A percentile compares a stretch with the other conserved stretches of the same genome.
phyloP scores from a whole-genome alignment of 345 rosid species.

The Pugionium cornutum region DNA sequence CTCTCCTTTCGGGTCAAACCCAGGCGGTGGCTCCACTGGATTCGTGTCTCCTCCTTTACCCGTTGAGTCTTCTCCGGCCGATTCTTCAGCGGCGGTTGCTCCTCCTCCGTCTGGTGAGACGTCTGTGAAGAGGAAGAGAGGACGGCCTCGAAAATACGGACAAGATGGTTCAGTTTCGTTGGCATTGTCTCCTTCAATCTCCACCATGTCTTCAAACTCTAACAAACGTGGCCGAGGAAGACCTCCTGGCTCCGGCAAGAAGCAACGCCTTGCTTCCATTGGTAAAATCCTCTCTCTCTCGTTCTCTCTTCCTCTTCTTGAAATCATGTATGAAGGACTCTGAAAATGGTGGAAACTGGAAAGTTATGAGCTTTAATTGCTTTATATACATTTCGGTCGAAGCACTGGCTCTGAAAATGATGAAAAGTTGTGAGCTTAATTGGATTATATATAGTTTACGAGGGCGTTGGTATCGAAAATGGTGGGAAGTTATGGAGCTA shows the following conservation, averaged over 20 bases:
- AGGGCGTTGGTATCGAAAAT: conserved; percentile 12
- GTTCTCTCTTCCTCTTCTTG: not conserved
- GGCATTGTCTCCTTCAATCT: conserved; percentile 65
- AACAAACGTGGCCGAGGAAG: conserved; percentile 93
- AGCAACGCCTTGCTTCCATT: conserved; percentile 63
- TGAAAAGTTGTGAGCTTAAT: conserved; percentile 1
- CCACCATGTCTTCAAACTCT: conserved; percentile 47
- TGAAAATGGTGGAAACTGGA: not conserved
- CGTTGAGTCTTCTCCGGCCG: conserved; percentile 54
- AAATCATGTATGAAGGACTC: not conserved
- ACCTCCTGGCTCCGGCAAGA: conserved; percentile 88
- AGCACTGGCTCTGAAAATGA: not conserved
- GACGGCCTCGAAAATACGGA: conserved; percentile 89
- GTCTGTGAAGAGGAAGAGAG: conserved; percentile 76
- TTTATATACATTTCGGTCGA: conserved; percentile 7
- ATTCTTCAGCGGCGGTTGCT: conserved; percentile 48
- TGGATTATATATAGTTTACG: conserved; percentile 8
- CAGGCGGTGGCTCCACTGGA: conserved; percentile 22
- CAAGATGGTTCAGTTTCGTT: conserved; percentile 75
- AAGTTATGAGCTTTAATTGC: not conserved
- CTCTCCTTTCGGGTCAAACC: conserved; percentile 59
- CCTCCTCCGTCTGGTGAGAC: conserved; percentile 52
- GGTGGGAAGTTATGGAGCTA: conserved; percentile 23
- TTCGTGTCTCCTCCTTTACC: conserved; percentile 43
- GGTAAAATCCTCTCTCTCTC: conserved; percentile 47